Base-by-base conservation (phyloP, 2,329 filamentous ascomycete genomes). In the Botrytis galanthina region DNA sequence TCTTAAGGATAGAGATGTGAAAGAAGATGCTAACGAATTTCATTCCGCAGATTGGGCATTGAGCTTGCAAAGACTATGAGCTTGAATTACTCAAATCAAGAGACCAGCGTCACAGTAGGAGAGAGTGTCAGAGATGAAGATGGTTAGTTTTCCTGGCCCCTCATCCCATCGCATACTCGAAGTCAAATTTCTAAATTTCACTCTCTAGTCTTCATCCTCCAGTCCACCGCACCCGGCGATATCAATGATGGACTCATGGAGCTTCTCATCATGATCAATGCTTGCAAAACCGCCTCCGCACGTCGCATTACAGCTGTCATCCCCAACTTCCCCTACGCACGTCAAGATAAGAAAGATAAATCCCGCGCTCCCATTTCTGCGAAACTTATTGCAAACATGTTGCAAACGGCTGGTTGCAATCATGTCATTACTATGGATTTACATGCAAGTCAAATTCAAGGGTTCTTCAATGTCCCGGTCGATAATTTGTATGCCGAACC, bases 211-310 rank as follows among this genome's bases (percentile, higher is more conserved):
- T 98, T 98, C 85, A 97, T 98, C 80, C 87, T 98, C 75, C 95
- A 98, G 84, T 97, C 95, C 37, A 97, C 96, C 66, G 92, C 93
- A 59, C 95, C 95, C 2, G 95, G 95, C 82, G 95, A 98, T 82
- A 97, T 98, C 85, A 99, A 99, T 84, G 95, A 98, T 82, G 94
- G 94, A 68, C 88, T 99, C 74, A 98, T 99, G 95, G 95, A 99
- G 84, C 89, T 98, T 54, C 89, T 98, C 78, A 98, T 98, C 84
- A 97, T 98, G 91, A 97, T 98, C 83, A 97, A 97, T 81, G 95
- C 95, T 76, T 98, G 95, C 87, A 92, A 93, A 82, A 93, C 91
- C 37, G 92, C 92, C 60, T 93, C 91, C 51, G 95, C 95, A 20
- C 91, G 95, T 77, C 93, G 95, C 77, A 97, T 98, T 84, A 98